These are phyloP conservation scores for Erigeron canadensis DNA, from an alignment of 129 eudicot genomes.

Conservation along the genomic window DNA sequence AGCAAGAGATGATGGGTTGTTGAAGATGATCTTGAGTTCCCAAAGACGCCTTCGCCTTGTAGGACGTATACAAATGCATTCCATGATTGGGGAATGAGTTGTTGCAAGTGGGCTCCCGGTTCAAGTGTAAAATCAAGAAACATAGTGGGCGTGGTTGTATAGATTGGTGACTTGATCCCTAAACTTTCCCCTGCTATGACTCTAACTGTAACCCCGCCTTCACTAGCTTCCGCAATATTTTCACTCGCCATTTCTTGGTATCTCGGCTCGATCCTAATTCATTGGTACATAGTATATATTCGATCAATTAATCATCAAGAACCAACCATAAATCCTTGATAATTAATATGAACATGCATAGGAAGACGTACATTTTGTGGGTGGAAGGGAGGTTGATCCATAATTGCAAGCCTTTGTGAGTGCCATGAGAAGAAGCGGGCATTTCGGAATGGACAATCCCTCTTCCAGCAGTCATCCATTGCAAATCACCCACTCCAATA, in stretches of 20 bases:
- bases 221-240: slow-evolving; percentile 45
- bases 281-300: too few species aligned
- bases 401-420: slow-evolving; percentile 76
- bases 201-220: slow-evolving; percentile 62
- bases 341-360: too few species aligned
- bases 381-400: slow-evolving; percentile 86
- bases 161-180: slow-evolving; percentile 57
- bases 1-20: too few species aligned
- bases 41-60: too few species aligned
- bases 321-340: too few species aligned
- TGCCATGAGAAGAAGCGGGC: slow-evolving; percentile 79
- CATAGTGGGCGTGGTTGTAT: slow-evolving; percentile 85
- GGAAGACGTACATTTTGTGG: slow-evolving; percentile 54
- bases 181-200: slow-evolving; percentile 82
- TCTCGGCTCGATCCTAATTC: slow-evolving; percentile 75
- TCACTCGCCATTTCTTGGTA: slow-evolving; percentile 43
- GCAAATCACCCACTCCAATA: slow-evolving; percentile 79
- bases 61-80: too few species aligned
- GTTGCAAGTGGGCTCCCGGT: slow-evolving; percentile 49
- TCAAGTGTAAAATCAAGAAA: slow-evolving; percentile 71
- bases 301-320: too few species aligned
- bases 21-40: too few species aligned
- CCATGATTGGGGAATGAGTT: too few species aligned
- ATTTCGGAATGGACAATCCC: slow-evolving; percentile 93
- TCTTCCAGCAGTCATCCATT: slow-evolving; percentile 97